Evolutionary conservation across 306 rosid genomes (phyloP).

Genomic region (Calophaca sinica): DNA sequence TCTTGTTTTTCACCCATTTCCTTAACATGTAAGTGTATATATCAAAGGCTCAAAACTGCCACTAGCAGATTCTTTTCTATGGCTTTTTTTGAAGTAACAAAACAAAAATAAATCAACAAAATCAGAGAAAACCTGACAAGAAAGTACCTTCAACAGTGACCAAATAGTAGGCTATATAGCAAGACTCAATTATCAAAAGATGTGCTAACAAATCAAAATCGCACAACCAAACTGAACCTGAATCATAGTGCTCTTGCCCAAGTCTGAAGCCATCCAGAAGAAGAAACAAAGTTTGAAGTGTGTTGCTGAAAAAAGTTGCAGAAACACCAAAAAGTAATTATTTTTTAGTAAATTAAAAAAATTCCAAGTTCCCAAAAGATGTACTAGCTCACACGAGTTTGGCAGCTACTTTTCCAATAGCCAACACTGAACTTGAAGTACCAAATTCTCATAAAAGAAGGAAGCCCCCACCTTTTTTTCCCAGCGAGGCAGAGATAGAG

Average conservation of each 20-base stretch:
- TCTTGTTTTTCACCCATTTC: conserved; percentile 73
- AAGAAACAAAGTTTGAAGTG: no score
- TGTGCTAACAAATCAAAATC: conserved; percentile 7
- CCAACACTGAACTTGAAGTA: conserved; percentile 62
- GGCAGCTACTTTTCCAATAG: conserved; percentile 70
- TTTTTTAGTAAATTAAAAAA: not conserved
- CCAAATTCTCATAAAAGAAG: conserved; percentile 50
- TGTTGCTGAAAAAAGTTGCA: not conserved
- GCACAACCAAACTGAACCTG: conserved; percentile 1
- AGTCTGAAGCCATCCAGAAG: no score
- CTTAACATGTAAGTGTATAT: conserved; percentile 34
- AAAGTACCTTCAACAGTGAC: conserved; percentile 42
- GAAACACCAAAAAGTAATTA: conserved; percentile 40
- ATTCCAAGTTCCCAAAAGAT: conserved; percentile 52
- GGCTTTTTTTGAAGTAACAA: conserved; percentile 29
- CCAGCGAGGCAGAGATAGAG: conserved; percentile 51
- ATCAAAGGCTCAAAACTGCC: conserved; percentile 51
- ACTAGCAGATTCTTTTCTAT: conserved; percentile 40
- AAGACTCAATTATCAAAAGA: conserved; percentile 36
- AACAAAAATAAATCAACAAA: not conserved
- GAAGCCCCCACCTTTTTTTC: conserved; percentile 49
- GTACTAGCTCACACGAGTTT: conserved; percentile 57
- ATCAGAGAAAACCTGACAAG: conserved; percentile 1
- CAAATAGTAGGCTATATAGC: conserved; percentile 38
- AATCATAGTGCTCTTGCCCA: no score